Conservation (phyloP, 139 green algal species). For the Coelastrella sp. region DNA sequence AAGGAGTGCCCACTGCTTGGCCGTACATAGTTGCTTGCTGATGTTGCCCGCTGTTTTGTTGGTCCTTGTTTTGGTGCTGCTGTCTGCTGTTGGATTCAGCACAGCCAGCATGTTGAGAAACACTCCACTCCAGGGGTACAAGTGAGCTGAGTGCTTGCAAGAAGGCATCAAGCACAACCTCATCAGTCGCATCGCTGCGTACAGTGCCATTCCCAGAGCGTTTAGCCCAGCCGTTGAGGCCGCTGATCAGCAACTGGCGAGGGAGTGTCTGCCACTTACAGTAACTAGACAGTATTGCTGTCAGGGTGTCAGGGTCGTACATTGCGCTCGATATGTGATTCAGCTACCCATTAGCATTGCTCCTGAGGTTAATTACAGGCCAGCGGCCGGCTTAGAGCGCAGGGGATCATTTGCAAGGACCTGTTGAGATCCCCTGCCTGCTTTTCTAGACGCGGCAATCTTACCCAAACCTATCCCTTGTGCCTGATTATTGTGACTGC, state of each 20-base stretch:
- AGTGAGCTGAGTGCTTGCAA: background rate
- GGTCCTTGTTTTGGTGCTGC: background rate
- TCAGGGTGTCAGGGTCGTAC: slow-evolving; percentile 1
- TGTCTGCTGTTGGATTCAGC: background rate
- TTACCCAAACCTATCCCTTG: no score
- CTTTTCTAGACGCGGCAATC: no score
- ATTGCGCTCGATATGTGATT: background rate
- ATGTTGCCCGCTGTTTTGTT: background rate
- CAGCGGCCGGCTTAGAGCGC: no score
- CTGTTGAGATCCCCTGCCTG: no score
- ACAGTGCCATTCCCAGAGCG: background rate
- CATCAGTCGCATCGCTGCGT: background rate
- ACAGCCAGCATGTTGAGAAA: background rate
- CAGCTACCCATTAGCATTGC: no score
- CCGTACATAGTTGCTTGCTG: slow-evolving; percentile 10
- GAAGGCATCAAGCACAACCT: background rate
- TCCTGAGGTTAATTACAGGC: no score
- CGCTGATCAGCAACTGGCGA: background rate
- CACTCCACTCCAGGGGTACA: slow-evolving; percentile 16
- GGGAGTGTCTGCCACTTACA: background rate
- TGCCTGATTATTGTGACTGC: no score
- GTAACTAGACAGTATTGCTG: background rate
- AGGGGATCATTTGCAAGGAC: no score
- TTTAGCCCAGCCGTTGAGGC: background rate
- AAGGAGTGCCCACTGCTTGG: slow-evolving; percentile 14